phyloP scores from a whole-genome alignment of 371 early-diverging fungal genomes.

The Funneliformis caledonium region DNA sequence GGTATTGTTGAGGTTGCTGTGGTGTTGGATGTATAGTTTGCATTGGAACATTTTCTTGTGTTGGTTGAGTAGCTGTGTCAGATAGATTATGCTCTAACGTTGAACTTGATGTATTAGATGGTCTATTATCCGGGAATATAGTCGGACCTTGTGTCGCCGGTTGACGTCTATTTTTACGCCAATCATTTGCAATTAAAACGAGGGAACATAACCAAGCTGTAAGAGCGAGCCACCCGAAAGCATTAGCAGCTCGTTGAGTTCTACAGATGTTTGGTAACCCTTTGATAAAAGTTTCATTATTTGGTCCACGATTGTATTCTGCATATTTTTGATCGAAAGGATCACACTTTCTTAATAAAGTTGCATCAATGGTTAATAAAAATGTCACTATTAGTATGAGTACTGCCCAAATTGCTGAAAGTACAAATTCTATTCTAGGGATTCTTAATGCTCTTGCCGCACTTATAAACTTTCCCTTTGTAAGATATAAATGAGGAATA shows the following conservation, averaged over 20 bases:
- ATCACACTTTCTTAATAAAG: conserved; percentile 25
- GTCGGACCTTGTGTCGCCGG: background rate
- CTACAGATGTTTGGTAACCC: conserved; percentile 26
- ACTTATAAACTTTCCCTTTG: conserved; percentile 29
- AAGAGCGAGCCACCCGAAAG: conserved; percentile 37
- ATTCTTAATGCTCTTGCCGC: conserved; percentile 29
- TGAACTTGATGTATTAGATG: conserved; percentile 31
- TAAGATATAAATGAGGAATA: conserved; percentile 28
- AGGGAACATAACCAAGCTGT: conserved; percentile 30
- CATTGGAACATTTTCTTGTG: conserved; percentile 10
- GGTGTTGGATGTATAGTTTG: background rate
- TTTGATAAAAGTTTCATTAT: conserved; percentile 7
- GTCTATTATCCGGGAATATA: conserved; percentile 1
- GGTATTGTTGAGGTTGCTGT: background rate
- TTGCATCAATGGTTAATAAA: conserved; percentile 11
- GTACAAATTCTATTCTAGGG: conserved; percentile 32
- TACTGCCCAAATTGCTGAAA: conserved; percentile 36
- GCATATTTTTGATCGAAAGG: background rate
- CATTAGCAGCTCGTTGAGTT: conserved; percentile 28
- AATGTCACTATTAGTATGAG: conserved; percentile 7
- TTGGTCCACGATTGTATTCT: background rate
- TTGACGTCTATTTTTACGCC: conserved; percentile 29
- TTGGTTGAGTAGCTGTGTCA: background rate
- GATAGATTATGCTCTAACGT: conserved; percentile 13
- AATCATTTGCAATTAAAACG: conserved; percentile 10